Conservation (phyloP, 2,329 filamentous ascomycete genomes). For the Aspergillus fructus region DNA sequence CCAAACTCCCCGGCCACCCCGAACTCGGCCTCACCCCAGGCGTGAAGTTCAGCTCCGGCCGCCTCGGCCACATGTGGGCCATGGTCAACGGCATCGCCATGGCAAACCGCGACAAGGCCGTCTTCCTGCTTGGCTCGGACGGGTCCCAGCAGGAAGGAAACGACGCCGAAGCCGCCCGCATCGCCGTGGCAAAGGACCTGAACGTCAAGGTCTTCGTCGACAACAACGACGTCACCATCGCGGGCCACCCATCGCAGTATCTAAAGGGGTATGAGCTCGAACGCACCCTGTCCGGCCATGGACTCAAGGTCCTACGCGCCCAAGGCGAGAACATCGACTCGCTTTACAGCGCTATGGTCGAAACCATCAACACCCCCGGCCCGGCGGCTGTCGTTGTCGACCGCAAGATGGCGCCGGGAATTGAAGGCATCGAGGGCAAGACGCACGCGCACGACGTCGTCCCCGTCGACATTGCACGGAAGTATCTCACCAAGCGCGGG, state of each 20-base stretch:
- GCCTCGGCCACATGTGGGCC: slow-evolving; percentile 42
- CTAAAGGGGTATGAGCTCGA: slow-evolving; percentile 37
- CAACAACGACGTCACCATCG: slow-evolving; percentile 44
- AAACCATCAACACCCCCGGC: slow-evolving; percentile 33
- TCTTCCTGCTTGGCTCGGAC: slow-evolving; percentile 40
- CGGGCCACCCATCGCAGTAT: slow-evolving; percentile 41
- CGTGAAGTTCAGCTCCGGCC: slow-evolving; percentile 42
- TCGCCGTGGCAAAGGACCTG: slow-evolving; percentile 37
- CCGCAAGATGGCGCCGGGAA: slow-evolving; percentile 39
- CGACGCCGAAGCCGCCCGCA: slow-evolving; percentile 40
- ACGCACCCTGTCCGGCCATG: slow-evolving; percentile 37
- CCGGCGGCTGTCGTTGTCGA: slow-evolving; percentile 33
- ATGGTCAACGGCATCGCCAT: slow-evolving; percentile 41
- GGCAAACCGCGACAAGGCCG: slow-evolving; percentile 37
- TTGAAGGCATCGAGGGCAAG: slow-evolving; percentile 37
- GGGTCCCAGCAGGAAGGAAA: slow-evolving; percentile 45
- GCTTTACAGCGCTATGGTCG: slow-evolving; percentile 33
- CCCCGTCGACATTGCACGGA: slow-evolving; percentile 35
- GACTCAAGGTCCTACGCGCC: slow-evolving; percentile 36
- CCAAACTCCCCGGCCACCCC: slow-evolving; percentile 41
- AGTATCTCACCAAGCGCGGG: slow-evolving; percentile 39
- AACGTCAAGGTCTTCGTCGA: slow-evolving; percentile 43
- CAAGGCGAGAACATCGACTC: slow-evolving; percentile 39
- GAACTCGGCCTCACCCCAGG: slow-evolving; percentile 42
- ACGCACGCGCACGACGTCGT: slow-evolving; percentile 40